Evolutionary conservation across 2,329 filamentous ascomycete genomes (phyloP).

Genomic region (Diaporthe sp.): DNA sequence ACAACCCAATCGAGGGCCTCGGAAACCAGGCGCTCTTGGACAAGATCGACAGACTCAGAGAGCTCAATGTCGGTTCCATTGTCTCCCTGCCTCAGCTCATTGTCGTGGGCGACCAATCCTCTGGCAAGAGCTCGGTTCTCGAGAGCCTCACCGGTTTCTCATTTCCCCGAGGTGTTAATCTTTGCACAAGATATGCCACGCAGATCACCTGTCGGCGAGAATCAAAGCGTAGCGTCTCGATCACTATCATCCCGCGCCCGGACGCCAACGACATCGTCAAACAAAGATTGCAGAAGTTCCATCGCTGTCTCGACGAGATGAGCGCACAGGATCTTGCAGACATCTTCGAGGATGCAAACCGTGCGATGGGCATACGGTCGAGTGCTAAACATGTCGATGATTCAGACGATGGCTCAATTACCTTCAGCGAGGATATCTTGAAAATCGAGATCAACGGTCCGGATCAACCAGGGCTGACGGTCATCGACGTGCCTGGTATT

Average conservation of each 20-base stretch:
- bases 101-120: slow-evolving; percentile 87
- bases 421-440: slow-evolving; percentile 63
- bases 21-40: slow-evolving; percentile 45
- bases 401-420: slow-evolving; percentile 41
- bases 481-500: slow-evolving; percentile 70
- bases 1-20: slow-evolving; percentile 30
- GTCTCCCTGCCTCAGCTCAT: slow-evolving; percentile 72
- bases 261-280: slow-evolving; percentile 44
- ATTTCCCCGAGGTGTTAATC: slow-evolving; percentile 59
- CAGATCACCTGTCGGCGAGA: slow-evolving; percentile 62
- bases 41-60: slow-evolving; percentile 49
- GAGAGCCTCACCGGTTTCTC: slow-evolving; percentile 72
- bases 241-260: slow-evolving; percentile 58
- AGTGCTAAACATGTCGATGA: slow-evolving; percentile 18
- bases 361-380: slow-evolving; percentile 59
- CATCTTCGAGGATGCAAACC: slow-evolving; percentile 61
- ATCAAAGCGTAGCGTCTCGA: slow-evolving; percentile 49
- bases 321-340: slow-evolving; percentile 53
- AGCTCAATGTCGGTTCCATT: slow-evolving; percentile 45
- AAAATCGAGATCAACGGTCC: slow-evolving; percentile 63
- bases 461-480: slow-evolving; percentile 60
- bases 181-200: slow-evolving; percentile 65
- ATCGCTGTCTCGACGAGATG: slow-evolving; percentile 51
- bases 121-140: slow-evolving; percentile 87
- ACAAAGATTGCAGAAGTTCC: slow-evolving; percentile 49